Percentiles rank a stretch among this genome's conserved stretches.
Conservation (phyloP, 1,139 yeast genomes). For the Hansenula anomala region DNA sequence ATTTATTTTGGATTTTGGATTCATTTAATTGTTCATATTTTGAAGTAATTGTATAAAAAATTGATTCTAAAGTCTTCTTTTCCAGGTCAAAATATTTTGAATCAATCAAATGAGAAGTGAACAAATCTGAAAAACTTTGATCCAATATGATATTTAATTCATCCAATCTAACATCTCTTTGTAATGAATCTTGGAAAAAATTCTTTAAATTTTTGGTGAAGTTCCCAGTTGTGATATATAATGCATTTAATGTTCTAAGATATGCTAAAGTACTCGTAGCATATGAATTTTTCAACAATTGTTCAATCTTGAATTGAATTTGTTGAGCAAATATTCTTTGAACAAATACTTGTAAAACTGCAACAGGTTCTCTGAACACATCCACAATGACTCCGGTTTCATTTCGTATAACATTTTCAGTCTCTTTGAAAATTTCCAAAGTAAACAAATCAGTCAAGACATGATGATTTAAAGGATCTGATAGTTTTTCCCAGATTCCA, state of each 20-base stretch:
- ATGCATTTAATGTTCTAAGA: conserved; percentile 67
- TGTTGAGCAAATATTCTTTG: conserved; percentile 78
- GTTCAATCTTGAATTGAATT: conserved; percentile 62
- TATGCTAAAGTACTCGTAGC: conserved; percentile 68
- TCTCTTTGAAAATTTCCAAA: conserved; percentile 34
- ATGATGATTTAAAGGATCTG: conserved; percentile 31
- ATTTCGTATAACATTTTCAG: conserved; percentile 46
- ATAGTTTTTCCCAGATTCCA: conserved; percentile 42
- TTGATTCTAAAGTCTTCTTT: conserved; percentile 61
- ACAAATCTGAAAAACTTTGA: conserved; percentile 66
- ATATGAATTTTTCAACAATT: conserved; percentile 59
- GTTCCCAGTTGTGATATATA: conserved; percentile 56
- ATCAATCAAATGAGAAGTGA: conserved; percentile 65
- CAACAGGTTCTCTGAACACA: conserved; percentile 65
- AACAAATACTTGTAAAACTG: conserved; percentile 65
- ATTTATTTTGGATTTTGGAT: conserved; percentile 41
- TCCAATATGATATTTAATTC: conserved; percentile 58
- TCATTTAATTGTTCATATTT: conserved; percentile 50
- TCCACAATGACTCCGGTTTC: conserved; percentile 72
- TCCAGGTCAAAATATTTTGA: conserved; percentile 70
- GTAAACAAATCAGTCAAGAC: conserved; percentile 18
- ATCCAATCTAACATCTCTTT: conserved; percentile 42
- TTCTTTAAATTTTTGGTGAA: conserved; percentile 66
- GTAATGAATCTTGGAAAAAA: conserved; percentile 33
- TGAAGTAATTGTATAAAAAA: conserved; percentile 46